Evolutionary conservation across 2,329 filamentous ascomycete species (phyloP), one percentile per base, ranked within the genome.

Genomic region (Fusarium papillatum): DNA sequence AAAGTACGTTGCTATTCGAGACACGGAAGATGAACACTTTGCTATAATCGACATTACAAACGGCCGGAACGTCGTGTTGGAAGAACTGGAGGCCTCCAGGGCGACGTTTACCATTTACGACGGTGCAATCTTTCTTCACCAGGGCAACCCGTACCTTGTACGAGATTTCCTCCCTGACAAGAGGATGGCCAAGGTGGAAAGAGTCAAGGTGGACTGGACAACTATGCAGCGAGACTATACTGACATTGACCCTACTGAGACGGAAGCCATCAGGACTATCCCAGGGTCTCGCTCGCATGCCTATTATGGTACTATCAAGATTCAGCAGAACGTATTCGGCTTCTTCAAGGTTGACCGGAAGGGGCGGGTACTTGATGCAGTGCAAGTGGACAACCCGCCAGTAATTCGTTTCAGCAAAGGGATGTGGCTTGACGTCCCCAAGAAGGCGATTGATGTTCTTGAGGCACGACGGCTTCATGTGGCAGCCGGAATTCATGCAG

Each of bases 41-140:
- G 96, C 97, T 29, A 94, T 99, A 63, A 91, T 99, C 64, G 95
- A 99, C 85, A 93, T 93, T 17, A 97, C 95, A 0, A 91, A 97
- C 76, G 93, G 93, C 31, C 91, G 91, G 66, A 98, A 98, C 81
- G 87, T 93, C 0, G 94, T 99, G 0, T 89, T 99, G 2, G 97
- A 99, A 86, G 96, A 98, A 84, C 90, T 99, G n/a, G 97, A 98
- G 84, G 95, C 95, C 2, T 97, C 94, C 2, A 92, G 97, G n/a
- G 96, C 96, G 2, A 96, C 95, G 77, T 98, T 98, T 84, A 98
- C 95, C 2, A 90, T 99, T 71, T 99, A 99, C 83, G 96, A 98
- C 82, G 97, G 97, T 16, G 97, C 95, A 55, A 98, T 99, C 73
- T 99, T 98, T 85, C 88, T 99, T 7, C 97, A 99, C 80, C 97